Evolutionary conservation across 164 flowering plant species (phyloP).

Genomic region (Akebia trifoliata): DNA sequence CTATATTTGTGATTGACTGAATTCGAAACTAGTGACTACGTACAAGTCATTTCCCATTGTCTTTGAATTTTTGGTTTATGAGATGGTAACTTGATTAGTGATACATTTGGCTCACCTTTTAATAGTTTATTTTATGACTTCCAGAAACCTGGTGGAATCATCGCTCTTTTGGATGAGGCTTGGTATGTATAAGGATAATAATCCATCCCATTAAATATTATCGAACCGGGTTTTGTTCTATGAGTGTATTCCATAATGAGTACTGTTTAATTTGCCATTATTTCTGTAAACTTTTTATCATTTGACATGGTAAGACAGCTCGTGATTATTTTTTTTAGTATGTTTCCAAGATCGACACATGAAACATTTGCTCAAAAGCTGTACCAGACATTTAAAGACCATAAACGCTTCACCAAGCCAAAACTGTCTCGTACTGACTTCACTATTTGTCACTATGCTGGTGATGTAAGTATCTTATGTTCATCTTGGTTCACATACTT

Average conservation of each 20-base stretch:
- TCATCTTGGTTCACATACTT: constrained; percentile 2
- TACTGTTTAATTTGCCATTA: no score
- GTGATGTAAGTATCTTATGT: constrained; percentile 66
- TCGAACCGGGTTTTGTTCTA: no score
- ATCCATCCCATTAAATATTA: no score
- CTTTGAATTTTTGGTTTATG: neutral
- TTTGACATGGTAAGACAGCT: constrained; percentile 18
- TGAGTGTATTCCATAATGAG: no score
- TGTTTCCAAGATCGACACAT: constrained; percentile 99
- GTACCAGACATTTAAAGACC: constrained; percentile 79
- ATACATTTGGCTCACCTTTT: neutral
- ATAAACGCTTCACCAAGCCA: constrained; percentile 92
- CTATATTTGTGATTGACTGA: no score
- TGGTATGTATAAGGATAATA: constrained; percentile 53
- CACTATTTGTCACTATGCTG: constrained; percentile 95
- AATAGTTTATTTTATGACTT: constrained; percentile 12
- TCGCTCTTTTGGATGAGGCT: constrained; percentile 97
- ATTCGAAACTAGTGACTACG: no score
- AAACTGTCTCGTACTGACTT: constrained; percentile 89
- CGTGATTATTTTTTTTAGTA: constrained; percentile 46
- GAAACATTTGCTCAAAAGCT: constrained; percentile 97
- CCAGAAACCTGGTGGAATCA: constrained; percentile 99
- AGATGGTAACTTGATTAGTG: constrained; percentile 3
- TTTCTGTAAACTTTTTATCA: constrained; percentile 4
- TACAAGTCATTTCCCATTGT: no score